These are phyloP conservation scores for Scenedesmus sp. DNA, from an alignment of 163 green algal species.

Conservation along the genomic window DNA sequence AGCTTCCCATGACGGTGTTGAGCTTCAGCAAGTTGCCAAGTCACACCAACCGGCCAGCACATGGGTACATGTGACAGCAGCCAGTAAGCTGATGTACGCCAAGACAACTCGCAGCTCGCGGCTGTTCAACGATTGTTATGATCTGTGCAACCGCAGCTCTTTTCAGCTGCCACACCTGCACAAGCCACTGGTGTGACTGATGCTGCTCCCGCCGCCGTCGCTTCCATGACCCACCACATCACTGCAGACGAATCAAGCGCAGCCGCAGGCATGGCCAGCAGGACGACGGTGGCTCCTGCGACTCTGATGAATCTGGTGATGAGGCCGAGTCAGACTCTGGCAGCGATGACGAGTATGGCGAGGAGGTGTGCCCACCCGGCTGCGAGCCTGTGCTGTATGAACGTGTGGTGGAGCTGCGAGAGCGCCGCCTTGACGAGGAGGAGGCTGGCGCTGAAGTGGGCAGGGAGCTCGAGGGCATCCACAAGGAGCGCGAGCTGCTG, in stretches of 20 bases:
- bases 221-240: background rate
- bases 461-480: conserved; percentile 72
- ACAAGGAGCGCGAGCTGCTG: conserved; percentile 82
- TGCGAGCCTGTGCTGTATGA: conserved; percentile 85
- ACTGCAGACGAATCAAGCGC: conserved; percentile 79
- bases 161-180: too few relatives aligned
- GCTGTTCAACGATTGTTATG: too few relatives aligned
- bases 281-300: conserved; percentile 54
- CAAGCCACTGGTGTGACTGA: background rate
- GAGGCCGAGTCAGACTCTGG: conserved; percentile 69
- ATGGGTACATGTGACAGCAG: too few relatives aligned
- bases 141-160: too few relatives aligned
- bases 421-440: conserved; percentile 83
- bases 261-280: conserved; percentile 27
- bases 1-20: too few relatives aligned
- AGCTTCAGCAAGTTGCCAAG: too few relatives aligned
- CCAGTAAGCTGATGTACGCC: too few relatives aligned
- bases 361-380: conserved; percentile 79
- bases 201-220: background rate
- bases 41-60: too few relatives aligned
- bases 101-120: too few relatives aligned
- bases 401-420: conserved; percentile 83
- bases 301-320: conserved; percentile 60
- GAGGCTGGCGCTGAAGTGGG: conserved; percentile 77
- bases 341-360: conserved; percentile 72